A percentile compares a stretch with the other conserved stretches of the same genome.
phyloP scores from a whole-genome alignment of 805 yeast genomes.

The Nakazawaea ishiwadae region DNA sequence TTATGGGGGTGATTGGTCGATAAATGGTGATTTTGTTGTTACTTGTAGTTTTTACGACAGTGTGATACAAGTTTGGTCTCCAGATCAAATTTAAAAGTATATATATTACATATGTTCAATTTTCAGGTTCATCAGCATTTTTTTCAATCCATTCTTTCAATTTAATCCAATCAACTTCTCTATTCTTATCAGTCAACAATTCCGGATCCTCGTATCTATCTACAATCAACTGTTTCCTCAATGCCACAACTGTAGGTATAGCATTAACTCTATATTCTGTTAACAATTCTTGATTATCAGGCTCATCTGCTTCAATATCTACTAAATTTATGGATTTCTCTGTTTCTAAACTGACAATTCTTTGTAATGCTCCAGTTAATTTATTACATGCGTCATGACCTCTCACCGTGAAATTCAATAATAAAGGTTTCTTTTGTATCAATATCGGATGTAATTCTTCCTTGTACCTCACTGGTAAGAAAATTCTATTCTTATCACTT shows the following conservation, averaged over 20 bases:
- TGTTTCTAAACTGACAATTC: constrained; percentile 43
- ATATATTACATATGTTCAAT: too few species aligned
- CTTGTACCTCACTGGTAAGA: constrained; percentile 49
- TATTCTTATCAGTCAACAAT: constrained; percentile 20
- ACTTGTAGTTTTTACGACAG: constrained; percentile 93
- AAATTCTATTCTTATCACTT: constrained; percentile 32
- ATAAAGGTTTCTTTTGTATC: constrained; percentile 52
- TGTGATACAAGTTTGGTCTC: constrained; percentile 70
- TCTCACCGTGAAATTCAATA: constrained; percentile 65
- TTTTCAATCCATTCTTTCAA: constrained; percentile 39
- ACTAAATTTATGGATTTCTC: constrained; percentile 55
- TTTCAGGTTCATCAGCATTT: constrained; percentile 28
- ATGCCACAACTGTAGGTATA: constrained; percentile 65
- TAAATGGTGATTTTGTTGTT: constrained; percentile 42
- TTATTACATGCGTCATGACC: constrained; percentile 61
- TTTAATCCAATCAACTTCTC: constrained; percentile 38
- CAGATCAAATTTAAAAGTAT: too few species aligned
- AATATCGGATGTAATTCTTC: constrained; percentile 55
- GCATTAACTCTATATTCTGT: constrained; percentile 46
- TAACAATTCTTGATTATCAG: constrained; percentile 55
- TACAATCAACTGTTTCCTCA: constrained; percentile 59
- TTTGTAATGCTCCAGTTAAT: constrained; percentile 57
- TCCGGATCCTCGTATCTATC: constrained; percentile 31
- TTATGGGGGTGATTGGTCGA: constrained; percentile 89
- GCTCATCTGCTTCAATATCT: constrained; percentile 67